Evolutionary conservation across 2,329 filamentous ascomycete species (phyloP).

Genomic region (Hortaea werneckii): DNA sequence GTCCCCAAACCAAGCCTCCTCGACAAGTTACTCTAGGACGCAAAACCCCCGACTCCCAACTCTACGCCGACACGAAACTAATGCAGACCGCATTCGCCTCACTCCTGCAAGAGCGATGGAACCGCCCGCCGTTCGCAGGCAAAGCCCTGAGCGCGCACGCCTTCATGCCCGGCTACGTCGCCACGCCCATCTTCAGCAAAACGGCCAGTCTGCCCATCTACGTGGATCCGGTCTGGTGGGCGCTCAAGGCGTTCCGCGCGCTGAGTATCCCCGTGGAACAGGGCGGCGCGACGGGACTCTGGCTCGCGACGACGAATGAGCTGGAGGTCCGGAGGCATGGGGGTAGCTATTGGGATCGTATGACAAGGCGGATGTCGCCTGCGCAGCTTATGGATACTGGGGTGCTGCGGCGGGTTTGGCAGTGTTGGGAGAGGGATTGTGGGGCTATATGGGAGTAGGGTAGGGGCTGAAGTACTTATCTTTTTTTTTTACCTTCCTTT

Average conservation of each 20-base stretch:
- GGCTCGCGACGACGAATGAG: constrained; percentile 8
- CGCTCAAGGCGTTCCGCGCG: constrained; percentile 3
- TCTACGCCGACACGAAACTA: constrained; percentile 9
- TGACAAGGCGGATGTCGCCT: constrained; percentile 1
- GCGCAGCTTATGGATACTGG: constrained; percentile 1
- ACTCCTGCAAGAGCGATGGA: constrained; percentile 6
- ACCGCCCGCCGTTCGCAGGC: not conserved
- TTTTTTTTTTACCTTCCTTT: too few relatives aligned
- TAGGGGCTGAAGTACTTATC: not conserved
- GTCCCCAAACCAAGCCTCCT: not conserved
- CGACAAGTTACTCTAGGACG: not conserved
- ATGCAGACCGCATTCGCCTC: constrained; percentile 9
- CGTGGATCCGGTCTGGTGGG: constrained; percentile 5
- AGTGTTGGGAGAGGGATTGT: constrained; percentile 3
- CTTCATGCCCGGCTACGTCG: constrained; percentile 9
- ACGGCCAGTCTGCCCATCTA: constrained; percentile 3
- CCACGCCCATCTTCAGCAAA: constrained; percentile 7
- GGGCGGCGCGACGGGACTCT: constrained; percentile 10
- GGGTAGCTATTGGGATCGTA: constrained; percentile 5
- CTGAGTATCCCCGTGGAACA: constrained; percentile 7
- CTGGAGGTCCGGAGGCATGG: constrained; percentile 3
- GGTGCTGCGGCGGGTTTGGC: constrained; percentile 4
- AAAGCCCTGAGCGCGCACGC: constrained; percentile 1
- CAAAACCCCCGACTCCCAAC: not conserved
- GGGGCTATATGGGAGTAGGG: constrained; percentile 1